Percentiles rank a stretch among this genome's conserved stretches.
Evolutionary conservation across 1,284 basidiomycete species (phyloP).

Genomic region (Heterobasidion irregulare): DNA sequence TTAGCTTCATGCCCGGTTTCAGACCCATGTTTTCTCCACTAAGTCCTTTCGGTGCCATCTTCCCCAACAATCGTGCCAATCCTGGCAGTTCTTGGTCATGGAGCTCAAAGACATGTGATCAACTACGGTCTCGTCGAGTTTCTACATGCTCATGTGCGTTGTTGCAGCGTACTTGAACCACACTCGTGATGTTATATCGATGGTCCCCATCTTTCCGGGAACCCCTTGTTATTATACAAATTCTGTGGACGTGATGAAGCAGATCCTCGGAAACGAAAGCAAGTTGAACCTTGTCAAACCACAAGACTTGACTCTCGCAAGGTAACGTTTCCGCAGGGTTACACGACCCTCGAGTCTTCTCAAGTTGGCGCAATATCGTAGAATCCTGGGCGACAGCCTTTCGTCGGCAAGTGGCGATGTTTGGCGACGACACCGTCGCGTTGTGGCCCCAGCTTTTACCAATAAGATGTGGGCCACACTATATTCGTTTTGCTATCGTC

Average conservation of each 20-base stretch:
- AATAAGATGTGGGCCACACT: not conserved
- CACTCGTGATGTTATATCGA: not conserved
- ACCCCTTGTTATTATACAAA: not conserved
- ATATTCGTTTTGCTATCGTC: too few species aligned
- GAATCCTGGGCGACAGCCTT: not conserved
- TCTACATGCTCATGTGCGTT: not conserved
- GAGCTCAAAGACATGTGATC: not conserved
- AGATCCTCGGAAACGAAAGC: not conserved
- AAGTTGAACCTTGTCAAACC: not conserved
- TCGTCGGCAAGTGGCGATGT: not conserved
- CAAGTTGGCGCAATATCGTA: not conserved
- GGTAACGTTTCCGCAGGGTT: not conserved
- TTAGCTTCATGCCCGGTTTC: not conserved
- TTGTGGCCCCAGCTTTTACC: not conserved
- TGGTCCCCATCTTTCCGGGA: not conserved
- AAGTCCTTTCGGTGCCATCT: not conserved
- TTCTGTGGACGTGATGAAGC: not conserved
- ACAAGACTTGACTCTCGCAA: not conserved
- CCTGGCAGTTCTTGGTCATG: not conserved
- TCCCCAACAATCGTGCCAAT: not conserved
- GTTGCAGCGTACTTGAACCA: not conserved
- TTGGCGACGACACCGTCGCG: not conserved
- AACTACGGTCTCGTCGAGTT: not conserved
- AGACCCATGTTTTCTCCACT: not conserved
- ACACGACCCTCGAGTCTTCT: too few species aligned